Base-by-base conservation (phyloP, 2,329 filamentous ascomycete species). In the Zasmidium cellare region DNA sequence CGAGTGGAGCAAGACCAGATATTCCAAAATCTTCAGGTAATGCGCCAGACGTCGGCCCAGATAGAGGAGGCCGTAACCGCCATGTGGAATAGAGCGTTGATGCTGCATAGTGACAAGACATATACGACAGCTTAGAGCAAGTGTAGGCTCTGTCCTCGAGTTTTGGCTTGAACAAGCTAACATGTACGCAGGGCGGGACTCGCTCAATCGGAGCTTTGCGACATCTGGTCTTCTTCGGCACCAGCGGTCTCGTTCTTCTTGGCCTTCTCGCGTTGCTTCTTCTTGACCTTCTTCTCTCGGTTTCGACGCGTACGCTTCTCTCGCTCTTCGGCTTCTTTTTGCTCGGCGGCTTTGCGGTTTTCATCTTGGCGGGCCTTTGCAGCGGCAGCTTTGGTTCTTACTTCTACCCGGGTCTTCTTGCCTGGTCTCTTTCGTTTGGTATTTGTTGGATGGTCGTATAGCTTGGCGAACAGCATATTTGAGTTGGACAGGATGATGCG, bases 251-350 rank as follows among this genome's bases (percentile, higher is more conserved):
- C 67, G 9, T 59, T 63, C 55, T 72, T 72, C 65, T 71, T 72
- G 9, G 69, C 71, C 62, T 71, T 71, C 25, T 72, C 71, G 44
- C 65, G 62, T 38, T 65, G 61, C 58, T 66, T 68, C 58, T 70
- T 72, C 63, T 72, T 74, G 16, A 70, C 63, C 58, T 73, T 72
- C 67, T 73, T 73, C 53, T 72, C 69, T 6, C 71, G 62, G 57
- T 74, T 74, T 22, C 65, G 59, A 25, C 64, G 62, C 9, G 66
- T 69, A 18, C 67, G 65, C 67, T 73, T 74, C 56, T 71, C 71
- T 19, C 65, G 60, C 46, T 73, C 69, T 9, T 61, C 63, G 7
- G 55, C 63, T 25, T 70, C 69, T 44, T 69, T 71, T 12, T 62
- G 51, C 47, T 68, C 68, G n/a, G 67, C 66, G 12, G 63, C 63